These are phyloP conservation scores for Marsdenia floribunda DNA, from an alignment of 257 asterid genomes.

Conservation along the genomic window DNA sequence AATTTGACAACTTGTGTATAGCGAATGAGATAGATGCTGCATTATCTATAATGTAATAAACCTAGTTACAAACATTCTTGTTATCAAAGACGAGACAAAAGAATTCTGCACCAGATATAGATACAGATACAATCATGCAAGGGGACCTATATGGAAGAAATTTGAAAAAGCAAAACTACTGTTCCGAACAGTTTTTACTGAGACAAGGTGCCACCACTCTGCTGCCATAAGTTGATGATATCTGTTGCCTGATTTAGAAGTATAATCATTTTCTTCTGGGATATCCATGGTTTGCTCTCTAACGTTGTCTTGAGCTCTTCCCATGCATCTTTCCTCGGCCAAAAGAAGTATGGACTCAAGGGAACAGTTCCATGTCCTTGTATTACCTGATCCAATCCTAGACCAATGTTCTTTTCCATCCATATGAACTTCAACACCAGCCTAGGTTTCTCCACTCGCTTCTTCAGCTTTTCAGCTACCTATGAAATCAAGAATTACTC, in stretches of 20 bases:
- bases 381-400: slow-evolving; percentile 37
- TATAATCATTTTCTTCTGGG: slow-evolving; percentile 51
- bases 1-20: background rate
- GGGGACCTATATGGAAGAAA: background rate
- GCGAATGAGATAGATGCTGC: background rate
- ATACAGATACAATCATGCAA: background rate
- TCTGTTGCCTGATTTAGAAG: slow-evolving; percentile 53
- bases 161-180: background rate
- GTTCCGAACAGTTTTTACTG: background rate
- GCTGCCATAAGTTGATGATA: slow-evolving; percentile 52
- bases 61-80: background rate
- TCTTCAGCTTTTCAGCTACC: slow-evolving; percentile 23
- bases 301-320: slow-evolving; percentile 41
- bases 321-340: slow-evolving; percentile 61
- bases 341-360: slow-evolving; percentile 42
- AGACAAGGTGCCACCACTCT: slow-evolving; percentile 46
- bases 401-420: slow-evolving; percentile 52
- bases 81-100: background rate
- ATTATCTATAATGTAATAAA: background rate
- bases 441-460: slow-evolving; percentile 31
- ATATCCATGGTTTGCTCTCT: slow-evolving; percentile 46
- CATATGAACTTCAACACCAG: slow-evolving; percentile 44
- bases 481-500: slow-evolving; percentile 19
- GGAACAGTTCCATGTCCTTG: slow-evolving; percentile 45
- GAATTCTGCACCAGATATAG: background rate